A percentile compares a stretch with the other conserved stretches of the same genome.
Evolutionary conservation across 108 stramenopile genomes (phyloP).

Genomic region (Pseudonitzschia multiseries): DNA sequence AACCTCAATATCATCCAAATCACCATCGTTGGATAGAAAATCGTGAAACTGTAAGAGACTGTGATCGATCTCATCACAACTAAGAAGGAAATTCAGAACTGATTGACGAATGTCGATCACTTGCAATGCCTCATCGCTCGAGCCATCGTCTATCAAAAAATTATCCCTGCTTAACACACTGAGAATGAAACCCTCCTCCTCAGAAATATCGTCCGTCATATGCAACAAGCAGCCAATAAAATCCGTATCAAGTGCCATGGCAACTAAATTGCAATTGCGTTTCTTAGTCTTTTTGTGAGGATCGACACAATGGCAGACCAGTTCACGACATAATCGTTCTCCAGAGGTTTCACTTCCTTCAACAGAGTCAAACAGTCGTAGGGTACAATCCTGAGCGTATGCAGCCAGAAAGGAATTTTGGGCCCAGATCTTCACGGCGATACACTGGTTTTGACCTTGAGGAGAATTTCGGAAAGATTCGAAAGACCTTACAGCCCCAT

Average conservation of each 20-base stretch:
- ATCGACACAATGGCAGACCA: constrained; percentile 34
- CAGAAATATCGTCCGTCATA: constrained; percentile 15
- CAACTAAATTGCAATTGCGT: constrained; percentile 32
- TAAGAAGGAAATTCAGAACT: constrained; percentile 43
- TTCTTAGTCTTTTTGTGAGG: constrained; percentile 45
- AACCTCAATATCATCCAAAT: constrained; percentile 32
- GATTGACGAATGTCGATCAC: constrained; percentile 30
- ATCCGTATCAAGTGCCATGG: constrained; percentile 44
- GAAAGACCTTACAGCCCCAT: constrained; percentile 37
- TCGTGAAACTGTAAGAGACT: constrained; percentile 27
- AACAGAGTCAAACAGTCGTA: constrained; percentile 45
- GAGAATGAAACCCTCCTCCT: constrained; percentile 22
- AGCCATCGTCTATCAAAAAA: constrained; percentile 32
- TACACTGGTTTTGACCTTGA: constrained; percentile 14
- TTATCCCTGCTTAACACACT: constrained; percentile 38
- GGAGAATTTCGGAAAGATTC: constrained; percentile 29
- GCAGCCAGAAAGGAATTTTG: constrained; percentile 35
- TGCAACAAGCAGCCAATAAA: constrained; percentile 46
- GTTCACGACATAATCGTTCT: constrained; percentile 32
- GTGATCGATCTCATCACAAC: constrained; percentile 27
- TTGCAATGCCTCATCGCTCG: constrained; percentile 5
- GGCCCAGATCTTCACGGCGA: constrained; percentile 40
- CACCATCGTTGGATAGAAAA: constrained; percentile 19
- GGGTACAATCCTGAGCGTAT: constrained; percentile 39
- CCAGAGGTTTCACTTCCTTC: constrained; percentile 3